Percentiles rank a stretch among this genome's conserved stretches.
phyloP scores from a whole-genome alignment of 2,329 filamentous ascomycete genomes.

The Microsporum canis region DNA sequence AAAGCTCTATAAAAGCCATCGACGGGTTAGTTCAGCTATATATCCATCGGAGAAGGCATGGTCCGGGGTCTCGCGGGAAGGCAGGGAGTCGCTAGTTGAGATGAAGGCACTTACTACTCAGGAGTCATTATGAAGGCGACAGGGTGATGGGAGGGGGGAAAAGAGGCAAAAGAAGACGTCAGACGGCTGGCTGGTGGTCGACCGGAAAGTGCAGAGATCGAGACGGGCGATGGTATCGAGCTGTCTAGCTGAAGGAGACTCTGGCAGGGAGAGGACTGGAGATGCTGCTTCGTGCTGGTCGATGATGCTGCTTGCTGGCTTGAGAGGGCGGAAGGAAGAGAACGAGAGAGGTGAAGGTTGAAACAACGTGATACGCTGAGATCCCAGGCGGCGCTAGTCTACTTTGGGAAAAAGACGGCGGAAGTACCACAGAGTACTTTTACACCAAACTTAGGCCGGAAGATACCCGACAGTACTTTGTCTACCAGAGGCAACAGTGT shows the following conservation, averaged over 20 bases:
- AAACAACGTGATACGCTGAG: slow-evolving; percentile 1
- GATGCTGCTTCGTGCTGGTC: background rate
- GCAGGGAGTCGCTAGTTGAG: background rate
- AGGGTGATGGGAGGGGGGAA: background rate
- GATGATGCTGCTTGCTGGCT: background rate
- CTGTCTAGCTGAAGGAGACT: background rate
- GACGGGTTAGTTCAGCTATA: background rate
- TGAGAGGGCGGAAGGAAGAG: background rate
- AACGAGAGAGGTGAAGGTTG: slow-evolving; percentile 1
- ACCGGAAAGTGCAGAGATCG: background rate
- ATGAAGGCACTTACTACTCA: slow-evolving; percentile 33
- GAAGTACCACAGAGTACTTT: background rate
- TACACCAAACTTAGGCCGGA: background rate
- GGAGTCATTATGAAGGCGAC: slow-evolving; percentile 36
- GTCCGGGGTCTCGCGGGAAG: background rate
- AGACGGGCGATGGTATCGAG: background rate
- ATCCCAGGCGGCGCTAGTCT: background rate
- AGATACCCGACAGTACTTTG: background rate
- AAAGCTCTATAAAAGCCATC: background rate
- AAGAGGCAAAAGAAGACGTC: background rate
- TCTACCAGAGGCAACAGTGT: background rate
- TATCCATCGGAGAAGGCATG: background rate
- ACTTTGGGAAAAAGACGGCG: background rate
- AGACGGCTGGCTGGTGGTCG: background rate
- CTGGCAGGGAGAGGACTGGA: background rate